phyloP scores from a whole-genome alignment of 345 rosid genomes.

The Sisymbrium altissimum region DNA sequence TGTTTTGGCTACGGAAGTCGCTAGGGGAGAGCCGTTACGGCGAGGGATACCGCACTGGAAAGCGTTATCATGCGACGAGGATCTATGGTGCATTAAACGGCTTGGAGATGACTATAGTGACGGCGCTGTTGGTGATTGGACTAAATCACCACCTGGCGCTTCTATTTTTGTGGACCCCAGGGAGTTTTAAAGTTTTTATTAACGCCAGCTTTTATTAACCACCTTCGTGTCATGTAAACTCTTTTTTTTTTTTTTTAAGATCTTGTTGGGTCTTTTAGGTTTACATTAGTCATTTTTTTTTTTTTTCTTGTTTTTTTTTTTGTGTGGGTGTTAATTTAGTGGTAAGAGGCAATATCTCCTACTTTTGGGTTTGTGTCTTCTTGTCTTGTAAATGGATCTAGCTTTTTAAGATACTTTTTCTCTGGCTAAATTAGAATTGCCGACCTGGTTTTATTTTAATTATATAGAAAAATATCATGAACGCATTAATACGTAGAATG shows the following conservation, averaged over 20 bases:
- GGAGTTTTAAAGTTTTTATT: slow-evolving; percentile 44
- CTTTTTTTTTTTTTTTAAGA: not conserved
- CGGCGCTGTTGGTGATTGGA: slow-evolving; percentile 88
- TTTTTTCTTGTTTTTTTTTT: not conserved
- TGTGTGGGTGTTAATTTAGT: slow-evolving; percentile 26
- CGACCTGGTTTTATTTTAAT: slow-evolving; percentile 1
- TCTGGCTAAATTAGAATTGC: slow-evolving; percentile 18
- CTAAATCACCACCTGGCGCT: slow-evolving; percentile 68
- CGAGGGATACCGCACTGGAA: slow-evolving; percentile 84
- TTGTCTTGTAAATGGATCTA: slow-evolving; percentile 40
- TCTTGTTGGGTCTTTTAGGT: not conserved
- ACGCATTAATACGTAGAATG: not conserved
- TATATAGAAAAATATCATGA: not conserved
- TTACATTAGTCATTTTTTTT: not conserved
- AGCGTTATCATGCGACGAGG: slow-evolving; percentile 65
- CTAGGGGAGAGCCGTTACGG: slow-evolving; percentile 65
- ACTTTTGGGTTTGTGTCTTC: slow-evolving; percentile 37
- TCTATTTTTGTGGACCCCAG: slow-evolving; percentile 99
- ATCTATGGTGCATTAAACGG: slow-evolving; percentile 88
- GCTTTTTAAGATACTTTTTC: slow-evolving; percentile 34
- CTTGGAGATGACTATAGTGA: slow-evolving; percentile 76
- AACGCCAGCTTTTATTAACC: not conserved
- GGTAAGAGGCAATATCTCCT: slow-evolving; percentile 30
- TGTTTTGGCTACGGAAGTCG: slow-evolving; percentile 78
- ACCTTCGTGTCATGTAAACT: not conserved